These are phyloP conservation scores for Vitis cinerea DNA, from an alignment of 164 flowering plant species.

Conservation along the genomic window DNA sequence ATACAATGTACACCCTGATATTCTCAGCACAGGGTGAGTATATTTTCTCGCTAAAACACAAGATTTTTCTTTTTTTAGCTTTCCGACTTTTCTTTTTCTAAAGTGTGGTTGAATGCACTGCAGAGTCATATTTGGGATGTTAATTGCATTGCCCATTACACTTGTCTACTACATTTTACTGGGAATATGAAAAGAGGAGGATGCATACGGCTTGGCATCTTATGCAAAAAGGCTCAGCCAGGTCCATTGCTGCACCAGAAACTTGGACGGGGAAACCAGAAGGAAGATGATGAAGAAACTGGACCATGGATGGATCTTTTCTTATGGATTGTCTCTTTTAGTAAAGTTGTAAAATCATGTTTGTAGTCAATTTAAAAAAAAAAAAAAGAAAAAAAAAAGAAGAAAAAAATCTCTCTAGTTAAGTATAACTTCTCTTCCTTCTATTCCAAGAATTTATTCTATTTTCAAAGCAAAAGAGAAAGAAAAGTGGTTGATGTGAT, in stretches of 20 bases:
- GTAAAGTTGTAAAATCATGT: conserved; percentile 46
- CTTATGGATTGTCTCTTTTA: conserved; percentile 16
- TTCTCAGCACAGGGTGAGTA: conserved; percentile 78
- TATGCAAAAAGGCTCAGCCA: not conserved
- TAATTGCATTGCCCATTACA: conserved; percentile 80
- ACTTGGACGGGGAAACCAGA: not conserved
- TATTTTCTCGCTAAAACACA: not conserved
- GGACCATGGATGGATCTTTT: conserved; percentile 2
- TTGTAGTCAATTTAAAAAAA: conserved; percentile 31
- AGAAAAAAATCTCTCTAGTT: conserved; percentile 14
- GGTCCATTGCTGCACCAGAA: conserved; percentile 3
- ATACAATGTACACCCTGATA: conserved; percentile 87
- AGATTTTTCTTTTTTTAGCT: not conserved
- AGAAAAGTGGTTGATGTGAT: conserved; percentile 3
- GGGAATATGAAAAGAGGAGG: conserved; percentile 47
- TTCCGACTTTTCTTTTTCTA: not conserved
- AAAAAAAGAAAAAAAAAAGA: conserved; percentile 2
- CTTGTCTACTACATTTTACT: conserved; percentile 82
- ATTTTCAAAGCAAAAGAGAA: not conserved
- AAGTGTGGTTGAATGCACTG: conserved; percentile 8
- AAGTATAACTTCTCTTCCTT: not conserved
- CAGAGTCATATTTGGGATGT: conserved; percentile 90
- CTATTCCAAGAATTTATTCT: conserved; percentile 1
- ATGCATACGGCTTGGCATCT: not conserved
- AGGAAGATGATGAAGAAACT: not conserved